These are phyloP conservation scores for Teratosphaeria nubilosa DNA, from an alignment of 2,329 filamentous ascomycete genomes.

Conservation along the genomic window DNA sequence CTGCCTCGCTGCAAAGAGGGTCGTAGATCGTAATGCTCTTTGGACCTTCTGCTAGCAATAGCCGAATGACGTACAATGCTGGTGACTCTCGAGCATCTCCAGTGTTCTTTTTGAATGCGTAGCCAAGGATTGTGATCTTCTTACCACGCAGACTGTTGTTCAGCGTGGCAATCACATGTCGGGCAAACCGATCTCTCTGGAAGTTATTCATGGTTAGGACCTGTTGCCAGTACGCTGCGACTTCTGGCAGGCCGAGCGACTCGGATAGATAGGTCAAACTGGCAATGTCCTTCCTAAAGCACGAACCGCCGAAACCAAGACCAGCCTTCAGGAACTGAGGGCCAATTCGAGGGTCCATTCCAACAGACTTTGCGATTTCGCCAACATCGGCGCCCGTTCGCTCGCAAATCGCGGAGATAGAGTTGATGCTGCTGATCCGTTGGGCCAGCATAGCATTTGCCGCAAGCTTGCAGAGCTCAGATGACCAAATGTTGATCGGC, in stretches of 20 bases:
- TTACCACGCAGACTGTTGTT: slow-evolving; percentile 59
- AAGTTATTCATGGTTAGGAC: slow-evolving; percentile 68
- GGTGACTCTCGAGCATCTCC: slow-evolving; percentile 62
- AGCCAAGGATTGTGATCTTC: slow-evolving; percentile 61
- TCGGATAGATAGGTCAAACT: slow-evolving; percentile 66
- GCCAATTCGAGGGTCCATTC: slow-evolving; percentile 58
- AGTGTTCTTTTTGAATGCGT: slow-evolving; percentile 70
- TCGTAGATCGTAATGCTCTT: slow-evolving; percentile 57
- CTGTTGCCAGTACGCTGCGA: slow-evolving; percentile 63
- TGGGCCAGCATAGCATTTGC: slow-evolving; percentile 73
- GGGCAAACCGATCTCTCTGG: slow-evolving; percentile 57
- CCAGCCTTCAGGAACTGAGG: slow-evolving; percentile 61
- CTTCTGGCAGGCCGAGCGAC: slow-evolving; percentile 56
- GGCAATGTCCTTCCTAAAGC: slow-evolving; percentile 70
- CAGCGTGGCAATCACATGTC: slow-evolving; percentile 53
- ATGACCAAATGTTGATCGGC: slow-evolving; percentile 64
- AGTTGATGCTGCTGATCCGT: slow-evolving; percentile 70
- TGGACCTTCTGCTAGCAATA: slow-evolving; percentile 49
- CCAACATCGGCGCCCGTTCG: slow-evolving; percentile 63
- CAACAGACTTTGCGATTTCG: slow-evolving; percentile 47
- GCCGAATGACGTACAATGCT: slow-evolving; percentile 56
- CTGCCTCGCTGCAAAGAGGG: slow-evolving; percentile 32
- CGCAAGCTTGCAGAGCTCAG: slow-evolving; percentile 66
- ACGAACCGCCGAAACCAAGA: slow-evolving; percentile 68
- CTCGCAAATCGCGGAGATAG: slow-evolving; percentile 67